A percentile compares a stretch with the other conserved stretches of the same genome.
Evolutionary conservation across 2,329 filamentous ascomycete species (phyloP).

Genomic region (Mycocentrospora acerina): DNA sequence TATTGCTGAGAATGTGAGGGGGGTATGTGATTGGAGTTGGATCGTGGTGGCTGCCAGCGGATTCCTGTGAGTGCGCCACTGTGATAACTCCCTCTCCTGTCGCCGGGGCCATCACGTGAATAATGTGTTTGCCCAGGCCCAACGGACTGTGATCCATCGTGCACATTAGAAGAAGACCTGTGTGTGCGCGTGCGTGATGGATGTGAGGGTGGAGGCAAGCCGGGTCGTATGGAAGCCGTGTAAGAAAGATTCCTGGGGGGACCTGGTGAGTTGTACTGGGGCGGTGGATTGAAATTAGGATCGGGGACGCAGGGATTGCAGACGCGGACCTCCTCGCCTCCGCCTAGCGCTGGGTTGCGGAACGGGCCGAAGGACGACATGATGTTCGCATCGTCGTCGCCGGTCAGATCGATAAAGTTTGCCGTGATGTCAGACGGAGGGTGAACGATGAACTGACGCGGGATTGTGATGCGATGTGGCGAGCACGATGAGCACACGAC

Average conservation of each 20-base stretch:
- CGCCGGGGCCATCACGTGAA: conserved; percentile 22
- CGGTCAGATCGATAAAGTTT: conserved; percentile 49
- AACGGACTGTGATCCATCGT: conserved; percentile 17
- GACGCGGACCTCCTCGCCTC: conserved; percentile 68
- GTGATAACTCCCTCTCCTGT: conserved; percentile 28
- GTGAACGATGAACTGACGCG: conserved; percentile 86
- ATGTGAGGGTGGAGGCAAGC: conserved; percentile 8
- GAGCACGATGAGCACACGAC: conserved; percentile 91
- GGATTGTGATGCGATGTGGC: conserved; percentile 92
- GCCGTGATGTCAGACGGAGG: conserved; percentile 48
- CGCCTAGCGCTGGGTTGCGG: conserved; percentile 57
- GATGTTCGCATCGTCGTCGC: conserved; percentile 36
- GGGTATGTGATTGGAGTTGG: conserved; percentile 14
- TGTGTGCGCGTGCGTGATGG: conserved; percentile 19
- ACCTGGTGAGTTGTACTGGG: conserved; percentile 44
- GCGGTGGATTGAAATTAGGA: conserved; percentile 62
- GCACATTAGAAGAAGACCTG: conserved; percentile 22
- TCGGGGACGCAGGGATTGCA: conserved; percentile 75
- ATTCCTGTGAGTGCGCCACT: conserved; percentile 22
- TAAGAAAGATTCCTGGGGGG: conserved; percentile 4
- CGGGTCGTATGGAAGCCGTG: conserved; percentile 6
- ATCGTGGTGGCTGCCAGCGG: conserved; percentile 26
- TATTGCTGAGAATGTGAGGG: conserved; percentile 11
- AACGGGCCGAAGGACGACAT: conserved; percentile 32
- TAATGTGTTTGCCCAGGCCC: conserved; percentile 19